Evolutionary conservation across 257 asterid genomes (phyloP).

Genomic region (Schizonepeta tenuifolia): DNA sequence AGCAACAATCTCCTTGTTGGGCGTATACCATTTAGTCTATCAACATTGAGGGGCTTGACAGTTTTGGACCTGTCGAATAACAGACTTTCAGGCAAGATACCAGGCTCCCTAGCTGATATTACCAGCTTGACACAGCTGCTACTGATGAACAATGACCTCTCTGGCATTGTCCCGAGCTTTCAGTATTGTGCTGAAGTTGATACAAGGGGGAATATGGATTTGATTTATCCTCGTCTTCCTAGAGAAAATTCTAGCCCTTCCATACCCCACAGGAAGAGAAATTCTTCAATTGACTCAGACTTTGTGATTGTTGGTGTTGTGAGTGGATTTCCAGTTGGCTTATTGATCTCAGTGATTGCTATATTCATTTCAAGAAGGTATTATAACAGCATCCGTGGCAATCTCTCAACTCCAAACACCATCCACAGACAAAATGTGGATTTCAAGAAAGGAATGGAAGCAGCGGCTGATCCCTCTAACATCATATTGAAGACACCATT

Average conservation of each 20-base stretch:
- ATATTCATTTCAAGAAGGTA: conserved; percentile 54
- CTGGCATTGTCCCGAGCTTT: conserved; percentile 57
- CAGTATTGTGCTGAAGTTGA: conserved; percentile 44
- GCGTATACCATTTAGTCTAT: conserved; percentile 42
- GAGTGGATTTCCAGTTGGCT: conserved; percentile 37
- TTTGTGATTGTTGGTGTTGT: conserved; percentile 43
- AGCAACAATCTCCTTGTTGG: conserved; percentile 64
- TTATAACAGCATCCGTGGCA: conserved; percentile 50
- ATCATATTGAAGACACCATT: conserved; percentile 61
- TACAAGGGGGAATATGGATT: conserved; percentile 36
- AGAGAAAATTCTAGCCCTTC: conserved; percentile 17
- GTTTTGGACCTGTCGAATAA: conserved; percentile 80
- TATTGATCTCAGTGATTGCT: conserved; percentile 27
- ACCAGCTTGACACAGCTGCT: conserved; percentile 51
- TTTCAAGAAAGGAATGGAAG: conserved; percentile 61
- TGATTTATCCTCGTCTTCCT: not conserved
- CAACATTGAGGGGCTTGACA: conserved; percentile 48
- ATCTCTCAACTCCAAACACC: conserved; percentile 57
- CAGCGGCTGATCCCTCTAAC: conserved; percentile 51
- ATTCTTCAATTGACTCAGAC: conserved; percentile 32
- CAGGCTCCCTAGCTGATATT: conserved; percentile 35
- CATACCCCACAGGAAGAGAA: conserved; percentile 31
- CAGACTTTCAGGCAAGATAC: conserved; percentile 61
- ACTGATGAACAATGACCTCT: conserved; percentile 64
- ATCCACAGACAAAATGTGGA: conserved; percentile 65